Base-by-base conservation (phyloP, 176 grass and related monocot genomes). In the Zizania latifolia region DNA sequence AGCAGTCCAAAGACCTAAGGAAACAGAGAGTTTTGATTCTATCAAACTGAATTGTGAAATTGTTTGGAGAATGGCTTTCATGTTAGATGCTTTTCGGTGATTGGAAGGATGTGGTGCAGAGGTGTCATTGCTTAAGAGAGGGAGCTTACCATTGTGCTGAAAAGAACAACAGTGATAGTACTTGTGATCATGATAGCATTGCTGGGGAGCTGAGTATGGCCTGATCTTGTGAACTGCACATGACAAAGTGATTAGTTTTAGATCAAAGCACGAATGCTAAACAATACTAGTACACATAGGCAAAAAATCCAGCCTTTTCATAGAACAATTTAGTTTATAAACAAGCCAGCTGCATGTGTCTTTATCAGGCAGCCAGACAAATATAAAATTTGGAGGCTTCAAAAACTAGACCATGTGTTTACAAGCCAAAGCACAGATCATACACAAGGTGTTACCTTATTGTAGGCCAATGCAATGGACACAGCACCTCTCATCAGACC, bases 171-270 rank as follows among this genome's bases (percentile, higher is more conserved):
- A 40, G 30, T 91, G 24, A 97, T 93, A 58, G 93, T 93, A 75
- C 93, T 97, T 61, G 93, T 93, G 74, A 97, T 93, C 88, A 97
- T 88, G 58, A 93, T 93, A 17, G 88, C 93, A 68, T 97, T 97
- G 66, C 88, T 90, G 53, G 90, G 88, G 48, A 86, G 85, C 65
- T 93, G 85, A 65, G 93, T 93, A 44, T 91, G 93, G 15, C 90
- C 93, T 72, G 85, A 79, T 79, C 72, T 93, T 80, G 93, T 83
- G 77, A 93, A 93, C 93, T 97, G 85, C 74, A 91, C 65, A 73
- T 23, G 29, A 22, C 5, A 61, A 61, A 68, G 29, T 4, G 4
- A 33, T 15, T 27, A 1, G 66, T 82, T 72, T 87, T 59, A 48
- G 13, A 82, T 35, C 36, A 39, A 71, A 58, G 57, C 36, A 38